Percentiles rank a stretch among this genome's conserved stretches.
Conservation (phyloP, 495 filamentous ascomycete genomes). For the Daldinia decipiens region DNA sequence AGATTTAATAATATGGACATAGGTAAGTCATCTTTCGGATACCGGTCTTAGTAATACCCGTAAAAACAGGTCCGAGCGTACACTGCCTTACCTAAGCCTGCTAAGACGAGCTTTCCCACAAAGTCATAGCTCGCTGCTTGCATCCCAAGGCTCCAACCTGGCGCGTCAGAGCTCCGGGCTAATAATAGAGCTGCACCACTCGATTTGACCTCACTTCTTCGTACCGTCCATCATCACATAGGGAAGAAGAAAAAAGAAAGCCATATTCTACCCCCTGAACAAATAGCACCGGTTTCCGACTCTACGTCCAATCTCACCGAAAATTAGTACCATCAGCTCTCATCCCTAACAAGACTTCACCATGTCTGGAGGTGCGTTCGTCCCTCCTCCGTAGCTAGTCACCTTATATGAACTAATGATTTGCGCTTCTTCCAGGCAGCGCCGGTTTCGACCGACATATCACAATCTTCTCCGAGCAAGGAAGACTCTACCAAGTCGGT, state of each 20-base stretch:
- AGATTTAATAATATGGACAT: too few species aligned
- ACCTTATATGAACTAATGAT: constrained; percentile 24
- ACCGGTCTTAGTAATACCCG: constrained; percentile 36
- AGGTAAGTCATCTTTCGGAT: background rate
- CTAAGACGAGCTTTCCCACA: constrained; percentile 1
- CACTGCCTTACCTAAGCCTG: background rate
- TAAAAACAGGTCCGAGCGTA: background rate
- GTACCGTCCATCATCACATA: constrained; percentile 3
- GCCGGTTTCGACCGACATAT: constrained; percentile 98
- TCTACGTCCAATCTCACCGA: constrained; percentile 7
- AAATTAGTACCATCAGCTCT: constrained; percentile 12
- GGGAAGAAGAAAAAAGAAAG: constrained; percentile 10
- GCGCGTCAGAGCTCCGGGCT: constrained; percentile 44
- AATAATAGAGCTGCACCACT: constrained; percentile 35
- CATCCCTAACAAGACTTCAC: constrained; percentile 46
- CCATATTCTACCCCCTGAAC: constrained; percentile 4
- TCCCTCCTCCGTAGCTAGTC: constrained; percentile 38
- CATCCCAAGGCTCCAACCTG: constrained; percentile 38
- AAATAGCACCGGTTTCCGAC: constrained; percentile 10
- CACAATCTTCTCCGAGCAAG: constrained; percentile 99
- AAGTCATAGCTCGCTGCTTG: constrained; percentile 17
- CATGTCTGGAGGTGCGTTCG: constrained; percentile 56
- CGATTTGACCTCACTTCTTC: constrained; percentile 33
- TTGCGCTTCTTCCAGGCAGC: constrained; percentile 70
- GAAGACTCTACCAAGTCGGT: constrained; percentile 99